Evolutionary conservation across 139 green algal species (phyloP).

Genomic region (Chlorella sp.): DNA sequence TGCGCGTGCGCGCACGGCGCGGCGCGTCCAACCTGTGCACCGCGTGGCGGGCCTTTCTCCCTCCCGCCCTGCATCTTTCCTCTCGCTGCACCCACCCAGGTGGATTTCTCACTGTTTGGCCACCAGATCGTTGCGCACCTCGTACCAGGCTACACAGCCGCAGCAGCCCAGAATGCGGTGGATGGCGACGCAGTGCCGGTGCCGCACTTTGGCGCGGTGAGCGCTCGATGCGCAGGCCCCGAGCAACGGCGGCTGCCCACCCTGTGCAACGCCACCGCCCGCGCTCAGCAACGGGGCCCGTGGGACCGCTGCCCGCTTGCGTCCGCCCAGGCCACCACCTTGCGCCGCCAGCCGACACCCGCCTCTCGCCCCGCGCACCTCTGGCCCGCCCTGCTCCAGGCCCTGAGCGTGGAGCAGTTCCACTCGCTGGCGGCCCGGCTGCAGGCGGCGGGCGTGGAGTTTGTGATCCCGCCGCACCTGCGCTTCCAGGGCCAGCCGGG

Average conservation of each 20-base stretch:
- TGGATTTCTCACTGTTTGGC: slow-evolving; percentile 82
- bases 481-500: slow-evolving; percentile 68
- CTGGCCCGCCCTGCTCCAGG: too few species aligned
- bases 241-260: too few species aligned
- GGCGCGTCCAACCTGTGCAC: too few species aligned
- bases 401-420: slow-evolving; percentile 69
- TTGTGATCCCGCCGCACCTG: slow-evolving; percentile 83
- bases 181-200: slow-evolving; percentile 88
- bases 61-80: background rate
- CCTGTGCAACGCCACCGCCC: too few species aligned
- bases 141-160: slow-evolving; percentile 67
- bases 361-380: too few species aligned
- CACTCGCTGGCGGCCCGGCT: slow-evolving; percentile 68
- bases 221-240: too few species aligned
- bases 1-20: too few species aligned
- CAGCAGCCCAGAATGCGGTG: slow-evolving; percentile 41
- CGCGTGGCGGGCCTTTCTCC: too few species aligned
- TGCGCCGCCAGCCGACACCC: too few species aligned
- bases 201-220: slow-evolving; percentile 85
- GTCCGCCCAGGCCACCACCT: too few species aligned
- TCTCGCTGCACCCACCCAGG: slow-evolving; percentile 48
- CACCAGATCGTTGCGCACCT: slow-evolving; percentile 81
- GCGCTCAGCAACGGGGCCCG: too few species aligned
- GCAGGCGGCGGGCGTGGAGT: slow-evolving; percentile 46
- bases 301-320: too few species aligned